Evolutionary conservation across 371 early-diverging fungal species (phyloP), one percentile per base, ranked within the genome.

Genomic region (Apophysomyces ossiformis): DNA sequence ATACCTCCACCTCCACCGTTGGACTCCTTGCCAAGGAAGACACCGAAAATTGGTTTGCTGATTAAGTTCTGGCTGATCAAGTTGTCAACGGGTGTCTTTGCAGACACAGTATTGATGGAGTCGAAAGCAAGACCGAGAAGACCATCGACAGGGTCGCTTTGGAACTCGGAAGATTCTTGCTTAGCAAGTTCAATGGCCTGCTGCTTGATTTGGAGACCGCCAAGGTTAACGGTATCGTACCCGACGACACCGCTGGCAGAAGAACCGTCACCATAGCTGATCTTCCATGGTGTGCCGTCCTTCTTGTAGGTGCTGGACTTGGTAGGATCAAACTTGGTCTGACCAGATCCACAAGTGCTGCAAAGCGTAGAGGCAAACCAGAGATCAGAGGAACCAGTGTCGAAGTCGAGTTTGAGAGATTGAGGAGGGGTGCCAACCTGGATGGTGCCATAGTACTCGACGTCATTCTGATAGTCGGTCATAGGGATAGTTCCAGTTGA

Each of bases 371-470:
- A 71, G 36, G 68, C 70, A 7, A 65, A 57, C 75, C 76, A 78
- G 16, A 76, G 50, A 63, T 79, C 79, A 44, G 88, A 83, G 47
- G 93, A 92, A 21, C 94, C 96, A 11, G 95, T 95, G 76, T 95
- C 96, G 63, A 94, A 90, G 56, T 95, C 90, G 37, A 95, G 85
- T 47, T 86, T 84, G 70, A 96, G 88, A 8, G 71, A 79, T 69
- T 95, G 94, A 15, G 85, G 74, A 18, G 95, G 93, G 4, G 94
- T 92, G 37, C 95, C 95, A 35, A 95, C 70, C n/a, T 79, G 75
- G 60, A 93, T 88, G 18, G 85, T 85, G n/a, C 89, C 94, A 65
- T 87, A 94, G 81, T 94, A 95, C 65, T 81, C 79, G 11, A 82
- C 63, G 58, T 79, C 73, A 57, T 71, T 66, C n/a, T 67, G 63